Conservation (phyloP, 805 yeast genomes). For the Nakazawaea ernobii region DNA sequence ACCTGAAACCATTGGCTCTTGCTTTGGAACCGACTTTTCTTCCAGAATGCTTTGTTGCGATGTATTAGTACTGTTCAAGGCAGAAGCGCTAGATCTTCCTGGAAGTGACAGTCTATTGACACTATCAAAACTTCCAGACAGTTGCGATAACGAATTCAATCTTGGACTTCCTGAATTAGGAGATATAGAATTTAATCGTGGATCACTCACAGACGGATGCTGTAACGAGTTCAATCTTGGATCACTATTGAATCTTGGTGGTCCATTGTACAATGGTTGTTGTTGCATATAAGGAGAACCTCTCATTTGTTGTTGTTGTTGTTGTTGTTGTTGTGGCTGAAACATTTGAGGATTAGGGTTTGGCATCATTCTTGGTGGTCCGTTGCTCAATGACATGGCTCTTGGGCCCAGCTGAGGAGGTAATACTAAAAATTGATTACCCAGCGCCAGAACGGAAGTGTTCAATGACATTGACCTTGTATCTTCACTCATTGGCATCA, state of each 20-base stretch:
- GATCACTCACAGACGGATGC: no score
- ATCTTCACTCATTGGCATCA: conserved; percentile 15
- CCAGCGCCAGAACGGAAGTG: conserved; percentile 10
- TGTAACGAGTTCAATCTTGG: background rate
- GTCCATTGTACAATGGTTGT: background rate
- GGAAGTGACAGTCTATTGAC: background rate
- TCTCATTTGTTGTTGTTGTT: conserved; percentile 11
- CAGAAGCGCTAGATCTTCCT: background rate
- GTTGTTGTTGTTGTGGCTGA: conserved; percentile 8
- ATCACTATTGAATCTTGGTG: background rate
- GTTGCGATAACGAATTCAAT: background rate
- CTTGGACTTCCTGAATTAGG: background rate
- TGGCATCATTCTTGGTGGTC: conserved; percentile 12
- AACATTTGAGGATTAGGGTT: conserved; percentile 3
- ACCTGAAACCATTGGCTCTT: background rate
- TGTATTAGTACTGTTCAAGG: conserved; percentile 4
- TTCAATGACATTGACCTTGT: conserved; percentile 42
- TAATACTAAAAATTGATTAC: conserved; percentile 3
- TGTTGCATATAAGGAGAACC: conserved; percentile 8
- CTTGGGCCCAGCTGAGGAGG: conserved; percentile 18
- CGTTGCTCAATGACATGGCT: conserved; percentile 25
- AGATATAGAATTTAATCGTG: no score
- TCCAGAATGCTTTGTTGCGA: conserved; percentile 7
- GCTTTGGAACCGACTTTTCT: background rate
- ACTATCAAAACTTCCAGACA: conserved; percentile 2